These are phyloP conservation scores for Termitomyces sp. DNA, from an alignment of 768 basidiomycete genomes.

Conservation along the genomic window DNA sequence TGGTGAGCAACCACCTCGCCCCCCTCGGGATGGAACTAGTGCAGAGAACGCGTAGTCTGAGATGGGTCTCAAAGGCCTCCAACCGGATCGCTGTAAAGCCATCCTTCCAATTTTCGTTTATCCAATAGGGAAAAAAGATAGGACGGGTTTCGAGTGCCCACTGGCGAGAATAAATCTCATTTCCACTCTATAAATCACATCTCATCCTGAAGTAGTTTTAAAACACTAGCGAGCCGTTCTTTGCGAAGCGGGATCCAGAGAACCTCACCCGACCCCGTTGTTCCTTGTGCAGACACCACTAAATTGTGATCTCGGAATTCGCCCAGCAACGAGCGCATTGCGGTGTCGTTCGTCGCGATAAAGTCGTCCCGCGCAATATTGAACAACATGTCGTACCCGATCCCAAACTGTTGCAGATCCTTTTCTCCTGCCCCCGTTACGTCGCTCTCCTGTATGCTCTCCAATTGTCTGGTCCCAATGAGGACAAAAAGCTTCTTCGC, in stretches of 20 bases:
- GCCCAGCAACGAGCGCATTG: conserved; percentile 74
- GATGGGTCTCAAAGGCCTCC: background rate
- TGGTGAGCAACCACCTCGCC: background rate
- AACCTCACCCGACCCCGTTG: conserved; percentile 50
- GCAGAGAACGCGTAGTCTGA: background rate
- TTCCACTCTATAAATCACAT: conserved; percentile 3
- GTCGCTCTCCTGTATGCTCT: conserved; percentile 45
- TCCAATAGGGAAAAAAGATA: background rate
- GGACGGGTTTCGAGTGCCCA: too few species aligned
- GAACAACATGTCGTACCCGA: conserved; percentile 68
- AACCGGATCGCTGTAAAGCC: background rate
- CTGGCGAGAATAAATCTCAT: too few species aligned
- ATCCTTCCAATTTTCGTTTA: background rate
- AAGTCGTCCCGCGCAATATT: conserved; percentile 76
- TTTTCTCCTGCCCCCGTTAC: conserved; percentile 18
- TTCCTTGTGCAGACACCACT: conserved; percentile 52
- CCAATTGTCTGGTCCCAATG: conserved; percentile 68
- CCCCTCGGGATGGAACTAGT: too few species aligned
- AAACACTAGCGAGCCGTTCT: conserved; percentile 58
- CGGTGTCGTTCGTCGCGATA: conserved; percentile 84
- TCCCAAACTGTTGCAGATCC: conserved; percentile 52
- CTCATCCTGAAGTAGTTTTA: conserved; percentile 22
- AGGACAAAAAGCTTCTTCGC: conserved; percentile 80
- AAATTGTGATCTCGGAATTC: conserved; percentile 92
- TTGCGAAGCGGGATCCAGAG: conserved; percentile 88